Evolutionary conservation across 768 basidiomycete genomes (phyloP).

Genomic region (Tylopilus balloui): DNA sequence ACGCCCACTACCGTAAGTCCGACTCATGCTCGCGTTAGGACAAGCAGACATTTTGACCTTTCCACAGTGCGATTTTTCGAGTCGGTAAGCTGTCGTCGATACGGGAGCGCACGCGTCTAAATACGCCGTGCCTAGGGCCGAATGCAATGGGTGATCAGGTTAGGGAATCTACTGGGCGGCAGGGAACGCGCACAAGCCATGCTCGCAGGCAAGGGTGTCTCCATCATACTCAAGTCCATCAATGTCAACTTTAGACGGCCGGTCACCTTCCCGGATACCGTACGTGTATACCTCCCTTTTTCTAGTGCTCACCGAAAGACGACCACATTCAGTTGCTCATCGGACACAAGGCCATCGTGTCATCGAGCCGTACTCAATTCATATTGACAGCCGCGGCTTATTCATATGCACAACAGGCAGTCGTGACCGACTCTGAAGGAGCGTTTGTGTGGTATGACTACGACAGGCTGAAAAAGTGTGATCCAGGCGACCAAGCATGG

Average conservation of each 20-base stretch:
- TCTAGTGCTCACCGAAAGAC: neutral
- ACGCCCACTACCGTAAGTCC: slow-evolving; percentile 60
- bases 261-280: slow-evolving; percentile 74
- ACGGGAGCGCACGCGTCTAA: neutral
- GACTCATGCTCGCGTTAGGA: neutral
- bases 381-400: slow-evolving; percentile 52
- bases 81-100: slow-evolving; percentile 41
- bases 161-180: slow-evolving; percentile 60
- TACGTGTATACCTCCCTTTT: slow-evolving; percentile 30
- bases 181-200: slow-evolving; percentile 50
- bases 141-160: slow-evolving; percentile 58
- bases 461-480: slow-evolving; percentile 57
- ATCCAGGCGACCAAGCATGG: slow-evolving; percentile 50
- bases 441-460: slow-evolving; percentile 78
- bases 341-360: slow-evolving; percentile 50
- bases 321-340: slow-evolving; percentile 48
- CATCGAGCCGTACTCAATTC: slow-evolving; percentile 42
- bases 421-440: slow-evolving; percentile 63
- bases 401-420: slow-evolving; percentile 56
- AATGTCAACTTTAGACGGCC: slow-evolving; percentile 64
- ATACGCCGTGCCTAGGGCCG: slow-evolving; percentile 44
- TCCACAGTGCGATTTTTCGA: slow-evolving; percentile 62
- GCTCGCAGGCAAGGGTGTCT: slow-evolving; percentile 60
- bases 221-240: slow-evolving; percentile 70
- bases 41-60: neutral